Evolutionary conservation across 2,329 filamentous ascomycete species (phyloP), one percentile per base, ranked within the genome.

Genomic region (Diplodia intermedia): DNA sequence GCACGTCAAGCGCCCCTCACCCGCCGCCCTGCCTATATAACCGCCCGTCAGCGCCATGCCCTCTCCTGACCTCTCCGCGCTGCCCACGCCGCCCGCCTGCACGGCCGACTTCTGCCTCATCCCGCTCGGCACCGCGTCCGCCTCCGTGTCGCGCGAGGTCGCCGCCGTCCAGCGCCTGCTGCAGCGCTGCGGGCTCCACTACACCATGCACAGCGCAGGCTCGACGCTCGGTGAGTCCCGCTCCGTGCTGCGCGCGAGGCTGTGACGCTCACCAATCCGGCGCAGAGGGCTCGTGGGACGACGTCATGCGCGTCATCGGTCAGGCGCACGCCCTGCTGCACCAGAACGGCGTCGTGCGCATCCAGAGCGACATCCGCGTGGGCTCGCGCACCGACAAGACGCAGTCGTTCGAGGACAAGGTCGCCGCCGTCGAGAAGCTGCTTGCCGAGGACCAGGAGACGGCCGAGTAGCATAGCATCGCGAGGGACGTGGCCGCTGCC

Each of bases 71-170:
- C 65, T 75, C 29, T 71, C 70, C 7, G 70, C 71, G 7, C 70
- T 78, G 40, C 50, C 66, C 33, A 94, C 92, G 0, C 94, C 94
- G 4, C 82, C 86, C 67, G 82, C 88, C 68, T 96, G 92, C 80
- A 92, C 90, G 66, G 94, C 91, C 68, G 94, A 97, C 81, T 97
- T 97, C 78, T 97, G 94, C 79, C 84, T 97, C 72, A 90, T 97
- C 70, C 94, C 94, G 1, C 90, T 98, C 57, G 83, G 83, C 69
- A 85, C 83, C 12, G 80, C 82, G 4, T 82, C 81, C 1, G 82
- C 83, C 2, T 82, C 80, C 8, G 83, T 85, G n/a, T 82, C 81
- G 7, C 78, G 80, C 66, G 91, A 98, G 77, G 89, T 99, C 36
- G 94, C 94, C 40, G 89, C 91, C 71, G 93, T 98, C 47, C 94